Conservation (phyloP, 345 rosid genomes). For the Erysimum cheiranthoides region DNA sequence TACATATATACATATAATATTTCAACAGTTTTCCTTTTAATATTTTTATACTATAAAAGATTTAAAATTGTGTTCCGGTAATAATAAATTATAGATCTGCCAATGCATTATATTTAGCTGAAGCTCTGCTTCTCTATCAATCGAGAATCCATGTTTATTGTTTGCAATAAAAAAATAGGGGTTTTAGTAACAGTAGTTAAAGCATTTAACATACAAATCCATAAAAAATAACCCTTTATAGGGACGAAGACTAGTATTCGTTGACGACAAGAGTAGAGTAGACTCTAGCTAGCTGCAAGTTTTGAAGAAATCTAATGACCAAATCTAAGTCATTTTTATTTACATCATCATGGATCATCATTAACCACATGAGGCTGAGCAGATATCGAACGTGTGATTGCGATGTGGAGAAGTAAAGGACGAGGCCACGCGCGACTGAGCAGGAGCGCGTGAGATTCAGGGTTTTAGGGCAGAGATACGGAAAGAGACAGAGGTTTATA, state of each 20-base stretch:
- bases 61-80: not conserved
- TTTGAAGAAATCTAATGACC: constrained; percentile 40
- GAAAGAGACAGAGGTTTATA: constrained; percentile 45
- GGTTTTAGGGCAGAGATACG: constrained; percentile 45
- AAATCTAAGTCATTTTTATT: constrained; percentile 43
- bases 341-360: constrained; percentile 50
- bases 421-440: constrained; percentile 35
- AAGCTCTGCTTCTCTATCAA: not conserved
- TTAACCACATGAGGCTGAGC: constrained; percentile 48
- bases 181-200: not conserved
- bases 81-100: not conserved
- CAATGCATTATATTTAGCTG: not conserved
- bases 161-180: not conserved
- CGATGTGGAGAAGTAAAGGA: constrained; percentile 39
- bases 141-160: not conserved
- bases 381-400: constrained; percentile 49
- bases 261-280: constrained; percentile 48
- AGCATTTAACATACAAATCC: constrained; percentile 27
- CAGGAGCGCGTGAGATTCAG: constrained; percentile 44
- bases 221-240: constrained; percentile 9
- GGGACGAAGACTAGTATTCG: constrained; percentile 40
- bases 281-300: constrained; percentile 33
- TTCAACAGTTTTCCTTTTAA: too few species aligned
- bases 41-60: too few species aligned
- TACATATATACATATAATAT: too few species aligned